Base-by-base conservation (phyloP, 768 basidiomycete genomes). In the Tricholoma saponaceum region DNA sequence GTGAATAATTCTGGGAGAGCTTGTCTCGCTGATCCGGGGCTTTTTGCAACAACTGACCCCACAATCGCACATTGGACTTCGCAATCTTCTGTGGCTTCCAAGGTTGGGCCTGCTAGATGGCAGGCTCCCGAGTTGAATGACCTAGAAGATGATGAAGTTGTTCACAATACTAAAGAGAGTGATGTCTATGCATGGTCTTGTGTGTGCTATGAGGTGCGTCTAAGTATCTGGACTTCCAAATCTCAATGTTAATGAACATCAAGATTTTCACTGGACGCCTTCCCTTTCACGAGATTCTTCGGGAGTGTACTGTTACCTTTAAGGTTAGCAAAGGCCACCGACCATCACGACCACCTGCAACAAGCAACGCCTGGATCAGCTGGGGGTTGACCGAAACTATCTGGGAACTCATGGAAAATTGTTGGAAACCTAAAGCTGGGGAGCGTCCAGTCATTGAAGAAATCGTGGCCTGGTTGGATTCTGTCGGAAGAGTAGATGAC, bases 131-230 rank as follows among this genome's bases (percentile, higher is more conserved):
- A 32, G 30, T 8, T 32, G 30, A 32, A 32, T 32, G 30, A 5
- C 30, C 4, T 32, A 32, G 8, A 32, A 32, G 12, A 32, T 32
- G 30, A 32, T 10, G 28, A 28, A 4, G 30, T 32, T 20, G 39
- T 63, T 18, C 61, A 66, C 50, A 62, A 64, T 14, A 63, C 33
- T 7, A 52, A 47, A 32, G 59, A 25, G 2, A 60, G 55, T 16
- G 56, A 57, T 39, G 25, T 57, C 16, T 57, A 57, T 46, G 56
- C 60, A 9, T 58, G 55, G 51, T 37, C 59, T 1, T 60, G 55
- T 51, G 55, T 60, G 20, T 57, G 56, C 25, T 60, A 60, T n/a
- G 59, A 60, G 53, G 58, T 55, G 23, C 16, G 32, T 25, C 5
- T 28, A 20, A 4, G 3, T 7, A 23, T 20, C 14, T 18, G 33